phyloP scores from a whole-genome alignment of 1,284 basidiomycete genomes.

The Apiotrichum brassicae region DNA sequence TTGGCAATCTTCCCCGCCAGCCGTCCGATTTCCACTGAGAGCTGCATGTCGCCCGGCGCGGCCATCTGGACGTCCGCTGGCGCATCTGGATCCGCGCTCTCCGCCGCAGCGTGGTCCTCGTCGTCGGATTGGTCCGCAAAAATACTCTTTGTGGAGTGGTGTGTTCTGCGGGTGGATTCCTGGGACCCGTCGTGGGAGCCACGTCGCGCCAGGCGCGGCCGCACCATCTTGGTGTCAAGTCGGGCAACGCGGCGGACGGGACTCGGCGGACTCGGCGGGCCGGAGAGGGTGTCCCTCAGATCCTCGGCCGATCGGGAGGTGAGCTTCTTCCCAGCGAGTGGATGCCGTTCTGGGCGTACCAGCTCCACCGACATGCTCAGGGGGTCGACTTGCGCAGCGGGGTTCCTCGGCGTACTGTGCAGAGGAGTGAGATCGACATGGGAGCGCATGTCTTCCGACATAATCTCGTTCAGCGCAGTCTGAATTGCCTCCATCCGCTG shows the following conservation, averaged over 20 bases:
- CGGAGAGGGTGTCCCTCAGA: constrained; percentile 9
- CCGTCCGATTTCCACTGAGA: constrained; percentile 72
- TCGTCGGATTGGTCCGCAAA: constrained; percentile 41
- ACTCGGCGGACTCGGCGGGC: background rate
- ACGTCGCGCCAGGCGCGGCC: constrained; percentile 3
- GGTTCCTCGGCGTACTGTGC: background rate
- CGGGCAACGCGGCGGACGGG: constrained; percentile 2
- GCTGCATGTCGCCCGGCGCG: constrained; percentile 75
- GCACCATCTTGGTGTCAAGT: background rate
- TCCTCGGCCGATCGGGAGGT: constrained; percentile 35
- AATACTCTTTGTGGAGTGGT: constrained; percentile 17
- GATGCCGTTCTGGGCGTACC: background rate
- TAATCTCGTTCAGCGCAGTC: constrained; percentile 87
- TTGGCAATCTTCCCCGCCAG: constrained; percentile 67
- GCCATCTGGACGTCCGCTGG: constrained; percentile 60
- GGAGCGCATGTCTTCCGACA: constrained; percentile 61
- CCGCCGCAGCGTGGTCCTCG: constrained; percentile 3
- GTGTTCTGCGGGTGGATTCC: background rate
- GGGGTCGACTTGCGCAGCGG: background rate
- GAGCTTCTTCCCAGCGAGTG: constrained; percentile 13
- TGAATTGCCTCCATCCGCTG: constrained; percentile 88
- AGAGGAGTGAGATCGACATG: constrained; percentile 15
- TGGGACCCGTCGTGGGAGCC: background rate
- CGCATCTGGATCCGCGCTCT: constrained; percentile 32
- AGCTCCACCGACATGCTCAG: constrained; percentile 8